A percentile compares a stretch with the other conserved stretches of the same genome.
phyloP scores from a whole-genome alignment of 1,139 yeast species.

The Diutina neorugosa region DNA sequence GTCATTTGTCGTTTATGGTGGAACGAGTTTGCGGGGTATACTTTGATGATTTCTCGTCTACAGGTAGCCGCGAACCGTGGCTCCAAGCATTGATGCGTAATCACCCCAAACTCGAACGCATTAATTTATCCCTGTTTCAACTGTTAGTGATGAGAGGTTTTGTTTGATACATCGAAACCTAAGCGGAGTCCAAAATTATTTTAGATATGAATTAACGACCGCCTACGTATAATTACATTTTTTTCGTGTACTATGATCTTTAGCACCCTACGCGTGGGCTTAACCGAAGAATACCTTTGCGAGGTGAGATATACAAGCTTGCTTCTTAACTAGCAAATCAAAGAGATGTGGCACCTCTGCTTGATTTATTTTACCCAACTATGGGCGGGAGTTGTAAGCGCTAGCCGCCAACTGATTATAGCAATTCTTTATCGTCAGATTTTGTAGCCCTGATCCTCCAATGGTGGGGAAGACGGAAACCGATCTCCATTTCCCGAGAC shows the following conservation, averaged over 20 bases:
- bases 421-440: background rate
- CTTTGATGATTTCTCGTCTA: constrained; percentile 19
- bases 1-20: constrained; percentile 22
- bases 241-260: background rate
- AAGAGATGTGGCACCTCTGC: no score
- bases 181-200: background rate
- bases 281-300: no score
- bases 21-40: constrained; percentile 22
- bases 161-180: background rate
- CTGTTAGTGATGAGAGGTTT: constrained; percentile 3
- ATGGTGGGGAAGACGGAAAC: background rate
- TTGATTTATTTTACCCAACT: background rate
- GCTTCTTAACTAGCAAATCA: no score
- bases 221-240: background rate
- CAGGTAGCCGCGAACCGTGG: background rate
- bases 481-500: background rate
- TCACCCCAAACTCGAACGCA: constrained; percentile 3
- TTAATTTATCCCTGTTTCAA: background rate
- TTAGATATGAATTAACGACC: background rate
- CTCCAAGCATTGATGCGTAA: background rate
- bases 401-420: background rate
- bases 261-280: no score
- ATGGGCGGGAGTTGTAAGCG: background rate
- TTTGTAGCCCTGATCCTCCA: background rate
- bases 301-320: no score